Percentiles rank a stretch among this genome's conserved stretches.
phyloP scores from a whole-genome alignment of 2,329 filamentous ascomycete genomes.

The Lasiodiplodia citricola region DNA sequence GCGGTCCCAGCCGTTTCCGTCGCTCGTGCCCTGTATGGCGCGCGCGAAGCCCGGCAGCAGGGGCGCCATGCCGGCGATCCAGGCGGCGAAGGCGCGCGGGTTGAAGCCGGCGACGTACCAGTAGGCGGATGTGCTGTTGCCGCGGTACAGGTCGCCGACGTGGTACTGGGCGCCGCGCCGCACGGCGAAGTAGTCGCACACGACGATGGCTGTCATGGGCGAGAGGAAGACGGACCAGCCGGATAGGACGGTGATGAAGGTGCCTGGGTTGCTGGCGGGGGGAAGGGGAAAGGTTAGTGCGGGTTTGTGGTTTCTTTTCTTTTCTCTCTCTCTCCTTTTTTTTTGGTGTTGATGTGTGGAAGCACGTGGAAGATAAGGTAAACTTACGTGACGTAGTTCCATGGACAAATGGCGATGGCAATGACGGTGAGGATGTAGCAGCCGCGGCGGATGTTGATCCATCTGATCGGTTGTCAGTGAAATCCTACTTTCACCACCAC shows the following conservation, averaged over 20 bases:
- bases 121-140: conserved; percentile 30
- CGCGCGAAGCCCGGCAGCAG: conserved; percentile 28
- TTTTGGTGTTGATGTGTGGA: too few species aligned
- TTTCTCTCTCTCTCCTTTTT: background rate
- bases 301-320: background rate
- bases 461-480: background rate
- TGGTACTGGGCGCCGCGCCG: conserved; percentile 31
- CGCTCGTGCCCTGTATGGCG: background rate
- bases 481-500: background rate
- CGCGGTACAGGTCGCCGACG: conserved; percentile 34
- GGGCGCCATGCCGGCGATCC: conserved; percentile 33
- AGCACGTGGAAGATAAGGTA: background rate
- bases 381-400: conserved; percentile 27
- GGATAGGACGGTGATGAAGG: conserved; percentile 32
- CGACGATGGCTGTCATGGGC: conserved; percentile 33
- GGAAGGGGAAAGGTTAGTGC: too few species aligned
- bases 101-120: conserved; percentile 36
- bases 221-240: conserved; percentile 36
- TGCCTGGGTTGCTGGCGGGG: conserved; percentile 20
- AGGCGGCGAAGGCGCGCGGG: conserved; percentile 34
- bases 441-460: conserved; percentile 32
- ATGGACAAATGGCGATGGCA: conserved; percentile 34
- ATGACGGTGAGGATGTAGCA: conserved; percentile 34
- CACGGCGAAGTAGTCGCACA: conserved; percentile 37
- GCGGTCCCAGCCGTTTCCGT: conserved; percentile 10